Evolutionary conservation across 139 green algal genomes (phyloP).

Genomic region (Auxenochlorella protothecoides): DNA sequence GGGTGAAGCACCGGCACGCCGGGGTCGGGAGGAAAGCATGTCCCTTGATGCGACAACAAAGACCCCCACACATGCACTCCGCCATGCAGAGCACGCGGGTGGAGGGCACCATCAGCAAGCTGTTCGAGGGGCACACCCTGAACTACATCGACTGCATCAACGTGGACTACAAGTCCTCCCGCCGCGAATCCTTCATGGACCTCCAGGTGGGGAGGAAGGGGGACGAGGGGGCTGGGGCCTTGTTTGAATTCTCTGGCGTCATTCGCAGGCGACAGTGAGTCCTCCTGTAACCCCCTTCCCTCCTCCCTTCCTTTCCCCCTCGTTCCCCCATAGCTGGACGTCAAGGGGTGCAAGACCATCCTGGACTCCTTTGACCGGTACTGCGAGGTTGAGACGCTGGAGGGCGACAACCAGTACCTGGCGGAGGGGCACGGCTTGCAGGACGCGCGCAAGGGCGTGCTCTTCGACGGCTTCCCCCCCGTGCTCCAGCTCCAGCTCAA

Average conservation of each 20-base stretch:
- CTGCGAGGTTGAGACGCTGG: slow-evolving; percentile 61
- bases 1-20: too few species aligned
- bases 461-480: slow-evolving; percentile 85
- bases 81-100: slow-evolving; percentile 67
- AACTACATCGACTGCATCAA: slow-evolving; percentile 93
- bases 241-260: too few species aligned
- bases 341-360: slow-evolving; percentile 83
- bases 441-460: slow-evolving; percentile 82
- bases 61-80: too few species aligned
- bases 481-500: slow-evolving; percentile 96
- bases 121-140: slow-evolving; percentile 86
- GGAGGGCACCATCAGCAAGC: slow-evolving; percentile 76
- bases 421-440: slow-evolving; percentile 77
- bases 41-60: too few species aligned
- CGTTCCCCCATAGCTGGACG: slow-evolving; percentile 70
- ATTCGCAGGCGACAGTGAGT: too few species aligned
- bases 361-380: slow-evolving; percentile 78
- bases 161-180: slow-evolving; percentile 79
- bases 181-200: slow-evolving; percentile 84
- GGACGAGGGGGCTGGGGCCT: too few species aligned
- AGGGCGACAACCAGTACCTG: slow-evolving; percentile 91
- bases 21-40: too few species aligned
- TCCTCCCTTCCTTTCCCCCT: slow-evolving; percentile 2
- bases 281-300: not conserved
- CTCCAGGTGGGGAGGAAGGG: slow-evolving; percentile 29